Evolutionary conservation across 257 asterid species (phyloP), one percentile per base, ranked within the genome.

Genomic region (Fraxinus pennsylvanica): DNA sequence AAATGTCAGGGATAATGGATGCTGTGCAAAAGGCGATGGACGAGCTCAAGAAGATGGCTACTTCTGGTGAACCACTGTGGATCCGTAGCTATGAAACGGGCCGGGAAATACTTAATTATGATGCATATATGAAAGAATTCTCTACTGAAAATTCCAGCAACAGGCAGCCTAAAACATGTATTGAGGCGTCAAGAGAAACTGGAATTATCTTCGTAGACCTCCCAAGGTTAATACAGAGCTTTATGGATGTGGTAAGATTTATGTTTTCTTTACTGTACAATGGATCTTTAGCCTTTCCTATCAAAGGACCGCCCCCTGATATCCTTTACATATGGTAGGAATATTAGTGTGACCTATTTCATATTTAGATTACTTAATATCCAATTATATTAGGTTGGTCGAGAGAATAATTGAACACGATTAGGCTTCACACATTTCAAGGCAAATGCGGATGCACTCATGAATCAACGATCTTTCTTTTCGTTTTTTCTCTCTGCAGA

Each of bases 81-180:
- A 33, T 91, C 6, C 78, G 81, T 79, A 91, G 99, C 85, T 85
- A 83, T 21, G 99, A 93, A 68, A 90, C 89, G 3, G 96, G 97
- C 27, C 92, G 96, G 2, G 95, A 95, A 57, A 91, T 93, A 70
- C 99, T 95, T 17, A 95, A 95, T 75, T 95, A 92, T 35, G 97
- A 95, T 33, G 96, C 90, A 87, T 95, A 93, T 74, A 67, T 76
- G 72, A 91, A 87, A 68, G 79, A 81, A 36, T 89, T 92, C 57
- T 76, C 82, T 8, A 27, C 19, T 2, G 87, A 82, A 21, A 78
- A 65, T 79, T 27, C 76, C 17, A 47, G 52, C 19, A 67, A 30
- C 8, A 63, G 39, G 72, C 88, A 69, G 81, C 82, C 83, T 3
- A 88, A 80, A 74, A 88, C 83, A 75, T 84, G 85, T 29, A 82